A percentile compares a stretch with the other conserved stretches of the same genome.
phyloP scores from a whole-genome alignment of 2,329 filamentous ascomycete genomes.

The Talaromyces sp. region DNA sequence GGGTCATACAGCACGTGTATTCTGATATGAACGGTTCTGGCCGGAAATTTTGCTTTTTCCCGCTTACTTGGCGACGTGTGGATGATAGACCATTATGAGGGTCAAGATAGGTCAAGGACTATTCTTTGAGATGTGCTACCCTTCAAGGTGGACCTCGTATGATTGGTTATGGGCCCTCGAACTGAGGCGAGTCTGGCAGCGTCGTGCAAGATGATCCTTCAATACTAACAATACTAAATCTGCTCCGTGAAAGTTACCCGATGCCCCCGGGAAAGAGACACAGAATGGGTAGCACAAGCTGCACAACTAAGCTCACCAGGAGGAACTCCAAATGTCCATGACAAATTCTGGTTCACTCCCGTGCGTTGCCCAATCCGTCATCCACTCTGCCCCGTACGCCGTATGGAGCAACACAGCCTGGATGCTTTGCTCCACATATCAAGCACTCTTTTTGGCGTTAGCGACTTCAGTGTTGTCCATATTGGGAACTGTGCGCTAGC shows the following conservation, averaged over 20 bases:
- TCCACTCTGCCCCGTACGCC: slow-evolving; percentile 4
- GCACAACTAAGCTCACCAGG: slow-evolving; percentile 7
- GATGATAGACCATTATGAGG: background rate
- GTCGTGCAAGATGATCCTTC: background rate
- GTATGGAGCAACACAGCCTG: slow-evolving; percentile 3
- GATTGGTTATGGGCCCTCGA: no score
- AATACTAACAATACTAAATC: no score
- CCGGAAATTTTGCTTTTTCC: background rate
- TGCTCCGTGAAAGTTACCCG: no score
- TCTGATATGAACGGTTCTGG: background rate
- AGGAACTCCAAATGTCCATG: background rate
- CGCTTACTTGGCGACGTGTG: background rate
- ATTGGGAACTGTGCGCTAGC: background rate
- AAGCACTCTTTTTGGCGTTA: background rate
- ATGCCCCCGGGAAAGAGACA: background rate
- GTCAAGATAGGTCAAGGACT: no score
- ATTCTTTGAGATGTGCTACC: background rate
- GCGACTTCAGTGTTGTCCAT: background rate
- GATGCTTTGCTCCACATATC: background rate
- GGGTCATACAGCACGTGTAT: background rate
- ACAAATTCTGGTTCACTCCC: background rate
- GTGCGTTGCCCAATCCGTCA: background rate
- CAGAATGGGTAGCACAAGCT: background rate
- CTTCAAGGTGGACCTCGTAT: background rate
- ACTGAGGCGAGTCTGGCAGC: background rate